These are phyloP conservation scores for Euclidium syriacum DNA, from an alignment of 345 rosid genomes.

Conservation along the genomic window DNA sequence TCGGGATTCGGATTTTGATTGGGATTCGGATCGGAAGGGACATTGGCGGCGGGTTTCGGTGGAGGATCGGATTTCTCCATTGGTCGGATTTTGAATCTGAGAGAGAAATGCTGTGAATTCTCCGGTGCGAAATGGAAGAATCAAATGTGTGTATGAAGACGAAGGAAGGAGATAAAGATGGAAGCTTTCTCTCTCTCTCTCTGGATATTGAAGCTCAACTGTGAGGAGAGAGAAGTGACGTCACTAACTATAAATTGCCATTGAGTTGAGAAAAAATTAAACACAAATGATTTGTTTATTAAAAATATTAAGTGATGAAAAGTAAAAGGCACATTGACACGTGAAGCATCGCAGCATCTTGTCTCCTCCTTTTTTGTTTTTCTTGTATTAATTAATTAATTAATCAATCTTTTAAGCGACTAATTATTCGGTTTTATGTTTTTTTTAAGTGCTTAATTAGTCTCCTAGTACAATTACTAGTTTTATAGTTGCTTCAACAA, in stretches of 20 bases:
- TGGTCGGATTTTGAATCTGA: background rate
- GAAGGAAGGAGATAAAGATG: background rate
- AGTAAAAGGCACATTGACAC: constrained; percentile 33
- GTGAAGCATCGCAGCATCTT: constrained; percentile 30
- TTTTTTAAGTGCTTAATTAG: background rate
- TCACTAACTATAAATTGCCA: constrained; percentile 14
- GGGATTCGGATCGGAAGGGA: constrained; percentile 11
- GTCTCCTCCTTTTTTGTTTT: constrained; percentile 9
- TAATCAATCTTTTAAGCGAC: background rate
- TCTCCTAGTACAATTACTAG: background rate
- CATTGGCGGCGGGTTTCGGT: background rate
- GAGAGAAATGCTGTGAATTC: background rate
- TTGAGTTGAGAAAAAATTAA: background rate
- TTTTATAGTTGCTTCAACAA: background rate
- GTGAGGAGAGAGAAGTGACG: constrained; percentile 31
- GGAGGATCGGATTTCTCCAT: constrained; percentile 26
- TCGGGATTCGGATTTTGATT: background rate
- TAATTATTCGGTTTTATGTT: background rate
- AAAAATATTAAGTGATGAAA: background rate
- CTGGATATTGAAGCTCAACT: constrained; percentile 1
- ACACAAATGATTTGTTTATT: background rate
- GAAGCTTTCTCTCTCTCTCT: constrained; percentile 22
- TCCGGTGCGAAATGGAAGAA: background rate
- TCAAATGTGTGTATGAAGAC: constrained; percentile 1
- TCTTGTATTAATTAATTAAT: background rate